Evolutionary conservation across 2,329 filamentous ascomycete species (phyloP).

Genomic region (Diplodia corticola): DNA sequence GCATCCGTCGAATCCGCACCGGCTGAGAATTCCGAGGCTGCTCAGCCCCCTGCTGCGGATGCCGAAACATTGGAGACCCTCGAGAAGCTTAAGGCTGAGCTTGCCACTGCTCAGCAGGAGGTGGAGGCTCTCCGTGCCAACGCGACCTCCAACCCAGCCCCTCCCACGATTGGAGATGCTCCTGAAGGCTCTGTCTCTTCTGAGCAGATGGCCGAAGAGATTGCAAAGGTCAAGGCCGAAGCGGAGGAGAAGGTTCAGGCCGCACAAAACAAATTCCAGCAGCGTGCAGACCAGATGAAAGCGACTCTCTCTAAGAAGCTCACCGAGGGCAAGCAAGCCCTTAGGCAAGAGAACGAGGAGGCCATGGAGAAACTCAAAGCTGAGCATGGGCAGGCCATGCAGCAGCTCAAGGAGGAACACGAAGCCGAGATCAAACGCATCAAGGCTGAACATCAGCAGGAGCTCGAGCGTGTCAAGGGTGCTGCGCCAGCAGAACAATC

Average conservation of each 20-base stretch:
- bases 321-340: slow-evolving; percentile 48
- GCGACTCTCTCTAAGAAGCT: slow-evolving; percentile 68
- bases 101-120: slow-evolving; percentile 48
- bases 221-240: slow-evolving; percentile 39
- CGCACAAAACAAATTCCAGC: slow-evolving; percentile 66
- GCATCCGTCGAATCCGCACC: background rate
- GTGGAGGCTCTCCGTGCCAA: slow-evolving; percentile 45
- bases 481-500: background rate
- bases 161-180: slow-evolving; percentile 12
- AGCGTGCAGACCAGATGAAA: slow-evolving; percentile 69
- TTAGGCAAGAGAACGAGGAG: slow-evolving; percentile 46
- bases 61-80: slow-evolving; percentile 25
- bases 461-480: slow-evolving; percentile 37
- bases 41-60: background rate
- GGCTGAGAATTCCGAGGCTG: slow-evolving; percentile 4
- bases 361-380: slow-evolving; percentile 37
- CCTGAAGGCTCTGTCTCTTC: slow-evolving; percentile 37
- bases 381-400: slow-evolving; percentile 48
- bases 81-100: slow-evolving; percentile 43
- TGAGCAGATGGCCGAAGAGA: slow-evolving; percentile 51
- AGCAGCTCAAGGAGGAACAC: slow-evolving; percentile 26
- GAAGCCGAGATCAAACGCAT: slow-evolving; percentile 38
- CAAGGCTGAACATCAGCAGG: slow-evolving; percentile 37
- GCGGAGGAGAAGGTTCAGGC: slow-evolving; percentile 52
- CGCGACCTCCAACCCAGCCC: slow-evolving; percentile 31